Percentiles rank a stretch among this genome's conserved stretches.
phyloP scores from a whole-genome alignment of 805 yeast species.

The Yamadazyma scolyti region DNA sequence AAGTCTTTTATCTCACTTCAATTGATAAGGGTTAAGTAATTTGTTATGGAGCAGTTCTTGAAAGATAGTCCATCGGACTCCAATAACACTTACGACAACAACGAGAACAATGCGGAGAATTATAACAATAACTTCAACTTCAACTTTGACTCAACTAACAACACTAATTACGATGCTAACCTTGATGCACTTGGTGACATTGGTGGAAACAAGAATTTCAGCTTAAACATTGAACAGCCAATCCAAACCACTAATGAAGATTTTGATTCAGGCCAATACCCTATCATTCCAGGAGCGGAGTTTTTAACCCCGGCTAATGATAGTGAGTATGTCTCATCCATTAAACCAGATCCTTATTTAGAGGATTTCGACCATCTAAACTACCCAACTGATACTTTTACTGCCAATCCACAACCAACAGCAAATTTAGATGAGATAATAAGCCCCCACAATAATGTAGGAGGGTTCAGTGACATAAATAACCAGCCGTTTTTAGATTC shows the following conservation, averaged over 20 bases:
- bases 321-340: constrained; percentile 7
- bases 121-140: constrained; percentile 2
- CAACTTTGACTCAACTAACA: constrained; percentile 1
- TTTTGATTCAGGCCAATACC: constrained; percentile 6
- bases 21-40: constrained; percentile 1
- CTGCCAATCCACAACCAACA: constrained; percentile 14
- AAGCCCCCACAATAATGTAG: constrained; percentile 23
- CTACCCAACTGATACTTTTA: constrained; percentile 4
- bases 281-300: constrained; percentile 12
- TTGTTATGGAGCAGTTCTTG: constrained; percentile 28
- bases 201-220: constrained; percentile 9
- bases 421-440: constrained; percentile 34
- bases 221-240: constrained; percentile 14
- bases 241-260: constrained; percentile 8
- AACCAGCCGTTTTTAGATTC: constrained; percentile 30
- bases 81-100: constrained; percentile 5
- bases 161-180: neutral
- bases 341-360: constrained; percentile 25
- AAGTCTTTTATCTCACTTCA: neutral
- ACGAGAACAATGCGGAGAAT: constrained; percentile 5
- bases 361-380: constrained; percentile 24
- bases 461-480: constrained; percentile 3
- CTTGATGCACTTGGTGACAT: too few relatives aligned
- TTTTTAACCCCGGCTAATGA: constrained; percentile 10
- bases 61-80: constrained; percentile 30